phyloP scores from a whole-genome alignment of 345 rosid genomes.

The Salix brachista region DNA sequence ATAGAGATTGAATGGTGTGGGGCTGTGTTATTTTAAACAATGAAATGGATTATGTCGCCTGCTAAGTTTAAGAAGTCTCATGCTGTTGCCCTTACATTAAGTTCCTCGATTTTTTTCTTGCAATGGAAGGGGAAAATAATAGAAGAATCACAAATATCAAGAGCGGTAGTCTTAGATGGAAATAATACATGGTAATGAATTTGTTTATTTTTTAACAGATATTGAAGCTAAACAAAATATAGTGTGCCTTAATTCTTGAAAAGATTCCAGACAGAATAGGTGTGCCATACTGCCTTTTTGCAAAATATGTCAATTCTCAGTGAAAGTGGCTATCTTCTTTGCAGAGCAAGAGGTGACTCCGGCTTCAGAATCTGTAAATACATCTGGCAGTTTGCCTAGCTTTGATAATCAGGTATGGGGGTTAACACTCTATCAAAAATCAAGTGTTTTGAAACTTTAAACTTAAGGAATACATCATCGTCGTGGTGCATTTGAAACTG shows the following conservation, averaged over 20 bases:
- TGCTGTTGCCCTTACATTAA: background rate
- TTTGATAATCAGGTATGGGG: constrained; percentile 13
- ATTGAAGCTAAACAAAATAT: background rate
- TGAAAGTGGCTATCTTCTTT: constrained; percentile 2
- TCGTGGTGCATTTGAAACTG: background rate
- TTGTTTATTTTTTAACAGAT: background rate
- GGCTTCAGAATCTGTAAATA: constrained; percentile 17
- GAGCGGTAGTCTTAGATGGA: background rate
- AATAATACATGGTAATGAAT: background rate
- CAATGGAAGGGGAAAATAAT: background rate
- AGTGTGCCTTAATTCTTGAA: background rate
- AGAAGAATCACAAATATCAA: background rate
- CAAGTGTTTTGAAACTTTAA: background rate
- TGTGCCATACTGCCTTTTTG: background rate
- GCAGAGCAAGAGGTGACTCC: constrained; percentile 27
- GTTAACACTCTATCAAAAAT: background rate
- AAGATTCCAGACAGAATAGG: background rate
- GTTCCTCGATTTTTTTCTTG: background rate
- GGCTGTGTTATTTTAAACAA: background rate
- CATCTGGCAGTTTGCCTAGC: constrained; percentile 1
- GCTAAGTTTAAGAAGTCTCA: background rate
- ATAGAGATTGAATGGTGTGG: background rate
- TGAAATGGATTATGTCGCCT: background rate
- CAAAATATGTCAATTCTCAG: background rate
- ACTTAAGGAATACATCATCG: background rate